These are phyloP conservation scores for Mytilinidion resinicola DNA, from an alignment of 495 filamentous ascomycete species.

Conservation along the genomic window DNA sequence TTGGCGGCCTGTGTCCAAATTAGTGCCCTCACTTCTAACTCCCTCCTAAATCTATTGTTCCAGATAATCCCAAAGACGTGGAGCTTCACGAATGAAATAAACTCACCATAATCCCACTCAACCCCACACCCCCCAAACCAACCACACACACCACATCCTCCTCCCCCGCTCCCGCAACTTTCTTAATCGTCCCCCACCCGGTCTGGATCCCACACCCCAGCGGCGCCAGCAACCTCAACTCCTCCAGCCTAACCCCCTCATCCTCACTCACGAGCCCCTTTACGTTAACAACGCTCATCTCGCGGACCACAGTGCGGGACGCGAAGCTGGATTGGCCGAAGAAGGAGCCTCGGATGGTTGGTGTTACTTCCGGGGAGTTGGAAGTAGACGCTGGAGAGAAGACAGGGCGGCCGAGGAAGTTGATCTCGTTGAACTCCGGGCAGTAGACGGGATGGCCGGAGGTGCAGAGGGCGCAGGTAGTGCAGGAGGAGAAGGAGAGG, in stretches of 20 bases:
- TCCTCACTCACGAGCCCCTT: conserved; percentile 4
- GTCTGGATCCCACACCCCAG: conserved; percentile 20
- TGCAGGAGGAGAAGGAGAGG: conserved; percentile 4
- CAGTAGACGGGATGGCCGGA: background rate
- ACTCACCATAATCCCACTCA: conserved; percentile 2
- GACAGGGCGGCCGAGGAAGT: background rate
- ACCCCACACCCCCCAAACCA: conserved; percentile 13
- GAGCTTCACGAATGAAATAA: no score
- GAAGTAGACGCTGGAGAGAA: background rate
- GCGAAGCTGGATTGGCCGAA: conserved; percentile 16
- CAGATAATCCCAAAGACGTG: no score
- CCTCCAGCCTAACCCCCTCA: background rate
- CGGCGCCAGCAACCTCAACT: conserved; percentile 15
- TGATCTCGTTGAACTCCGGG: background rate
- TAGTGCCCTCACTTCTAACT: conserved; percentile 5
- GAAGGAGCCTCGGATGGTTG: conserved; percentile 1
- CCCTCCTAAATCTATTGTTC: no score
- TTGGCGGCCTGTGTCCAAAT: conserved; percentile 10
- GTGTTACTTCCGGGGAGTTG: background rate
- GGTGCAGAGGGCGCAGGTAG: background rate
- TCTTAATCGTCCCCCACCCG: conserved; percentile 4
- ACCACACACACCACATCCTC: conserved; percentile 5
- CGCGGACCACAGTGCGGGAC: conserved; percentile 1
- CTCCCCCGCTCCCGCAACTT: conserved; percentile 1
- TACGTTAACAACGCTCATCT: conserved; percentile 8